Evolutionary conservation across 345 rosid genomes (phyloP), one percentile per base, ranked within the genome.

Genomic region (Heritiera littoralis): DNA sequence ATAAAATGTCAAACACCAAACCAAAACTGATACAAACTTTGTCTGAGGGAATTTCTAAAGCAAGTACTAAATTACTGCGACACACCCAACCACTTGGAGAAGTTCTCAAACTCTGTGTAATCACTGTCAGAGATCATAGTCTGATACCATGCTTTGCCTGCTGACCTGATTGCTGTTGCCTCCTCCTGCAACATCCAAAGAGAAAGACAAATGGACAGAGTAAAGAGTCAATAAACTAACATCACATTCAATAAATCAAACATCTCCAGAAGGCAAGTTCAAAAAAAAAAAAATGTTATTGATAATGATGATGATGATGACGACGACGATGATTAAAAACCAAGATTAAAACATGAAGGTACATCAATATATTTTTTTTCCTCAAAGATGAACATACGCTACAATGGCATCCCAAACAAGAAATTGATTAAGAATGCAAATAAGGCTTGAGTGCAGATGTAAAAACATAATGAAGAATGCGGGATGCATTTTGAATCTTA

Each of bases 41-140:
- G 32, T 67, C 23, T 14, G 14, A 2, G 8, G 30, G 12, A 67
- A 17, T 67, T 41, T 6, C 64, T 59, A 59, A 59, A 23, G 30
- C 58, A 38, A 38, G 38, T 35, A 76, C 17, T 80, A 74, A 28
- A 88, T 86, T 58, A 92, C 89, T 92, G 95, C 1, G 90, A 83
- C 4, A 88, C 93, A 3, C 90, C 92, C 10, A 93, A 90, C 97
- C 97, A 93, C 84, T 93, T 93, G 11, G 94, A 41, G 92, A 93
- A 93, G 83, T 85, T 89, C 51, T 93, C 97, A 6, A 93, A 93
- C 83, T 92, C 96, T 0, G 98, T 90, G 88, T 92, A 95, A 75
- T 95, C 99, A 65, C 93, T 86, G 84, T 96, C 99, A 0, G 98
- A 94, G 20, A 94, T 91, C 99, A 96, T 96, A 0, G 98, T 94